Base-by-base conservation (phyloP, 1,139 yeast genomes). In the Magnusiomyces starmeri region DNA sequence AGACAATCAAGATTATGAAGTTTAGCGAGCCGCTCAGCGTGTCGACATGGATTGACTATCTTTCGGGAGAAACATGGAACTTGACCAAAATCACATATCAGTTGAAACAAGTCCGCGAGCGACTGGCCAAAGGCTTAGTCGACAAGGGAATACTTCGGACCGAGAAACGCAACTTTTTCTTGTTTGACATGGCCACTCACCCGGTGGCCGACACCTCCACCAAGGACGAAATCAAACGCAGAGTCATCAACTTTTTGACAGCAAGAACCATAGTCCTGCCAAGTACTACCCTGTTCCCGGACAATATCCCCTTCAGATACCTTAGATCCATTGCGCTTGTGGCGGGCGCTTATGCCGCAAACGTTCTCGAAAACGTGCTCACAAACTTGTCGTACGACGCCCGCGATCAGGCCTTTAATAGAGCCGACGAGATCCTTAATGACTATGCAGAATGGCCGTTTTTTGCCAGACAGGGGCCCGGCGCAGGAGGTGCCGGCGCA, bases 151-250 rank as follows among this genome's bases (percentile, higher is more conserved):
- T 92, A 49, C 76, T 94, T 64, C 82, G 96, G 70, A 94, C 98
- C 2, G 98, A 92, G 68, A 81, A 96, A 66, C 89, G 90, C 66
- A 94, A 88, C 72, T 92, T 92, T 68, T 82, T 94, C 65, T 74
- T 92, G 53, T 92, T 92, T 62, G 98, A 92, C 70, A 92, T 92
- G 97, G 96, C 98, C 24, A 94, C 98, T 7, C 98, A 94, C 68
- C 99, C 99, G 3, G 81, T 92, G 14, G 85, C 94, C 40, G 98
- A 92, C 70, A 72, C 83, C 52, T 77, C 85, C 46, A 87, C 95
- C 62, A 94, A 89, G 68, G 85, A 85, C 59, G 82, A 88, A 54
- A 75, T 81, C 49, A 81, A 83, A 57, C 77, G 81, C 58, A 78
- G 97, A 63, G 79, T 88, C 35, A 74, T 90, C 57, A 76, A 78